Evolutionary conservation across 1,284 basidiomycete species (phyloP), one percentile per base, ranked within the genome.

Genomic region (Pascua guehoae): DNA sequence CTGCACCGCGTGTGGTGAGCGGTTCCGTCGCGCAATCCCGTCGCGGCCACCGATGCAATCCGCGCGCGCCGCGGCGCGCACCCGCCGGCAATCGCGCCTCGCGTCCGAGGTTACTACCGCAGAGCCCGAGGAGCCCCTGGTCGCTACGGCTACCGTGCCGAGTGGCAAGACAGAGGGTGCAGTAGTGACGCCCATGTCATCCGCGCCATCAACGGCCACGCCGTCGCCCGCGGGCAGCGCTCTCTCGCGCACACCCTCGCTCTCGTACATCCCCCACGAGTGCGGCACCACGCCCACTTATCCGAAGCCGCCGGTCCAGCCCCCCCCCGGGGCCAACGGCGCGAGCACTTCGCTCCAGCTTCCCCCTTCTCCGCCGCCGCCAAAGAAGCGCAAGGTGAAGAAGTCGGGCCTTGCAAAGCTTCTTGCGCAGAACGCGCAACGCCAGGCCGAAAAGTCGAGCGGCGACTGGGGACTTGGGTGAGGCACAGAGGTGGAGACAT

Each of bases 361-460:
- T 39, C 54, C 51, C 12, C 36, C 54, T 12, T 48, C 53, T 1
- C 51, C 49, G 17, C 61, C 57, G 1, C 57, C 57, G n/a, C 56
- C 61, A 15, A 66, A 63, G 60, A 75, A 68, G 64, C 57, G 57
- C 57, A 72, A 70, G 66, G 68, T 65, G 51, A 75, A 75, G 60
- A 73, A 71, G 56, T 68, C 64, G 18, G 74, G 75, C 15, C 60
- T 75, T 50, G 70, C 68, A 2, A 74, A 74, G 62, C 57, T 77
- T 8, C 66, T 75, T 41, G 75, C 74, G 39, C 73, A 76, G 63
- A 74, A 70, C 51, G 71, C 69, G 48, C 69, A 66, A 52, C 60
- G 74, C 48, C 63, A 69, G 58, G 59, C 49, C 48, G 63, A 62
- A 53, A 58, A 56, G 55, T 32, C 59, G 44, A 41, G 52, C 51